These are phyloP conservation scores for Dorcoceras hygrometricum DNA, from an alignment of 257 asterid genomes.

Conservation along the genomic window DNA sequence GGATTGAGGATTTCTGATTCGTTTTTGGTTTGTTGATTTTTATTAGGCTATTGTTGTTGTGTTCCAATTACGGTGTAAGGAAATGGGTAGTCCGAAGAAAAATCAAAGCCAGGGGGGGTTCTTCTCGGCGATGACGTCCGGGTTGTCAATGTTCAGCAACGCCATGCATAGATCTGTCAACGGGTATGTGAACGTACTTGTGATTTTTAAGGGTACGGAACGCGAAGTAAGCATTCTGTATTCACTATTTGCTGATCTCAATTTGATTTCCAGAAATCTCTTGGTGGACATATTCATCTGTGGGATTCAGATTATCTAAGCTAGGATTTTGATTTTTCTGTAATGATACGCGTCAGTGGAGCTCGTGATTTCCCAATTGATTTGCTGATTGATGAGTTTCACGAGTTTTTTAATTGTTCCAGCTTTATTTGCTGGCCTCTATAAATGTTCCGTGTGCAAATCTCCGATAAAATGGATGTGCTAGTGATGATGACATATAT, in stretches of 20 bases:
- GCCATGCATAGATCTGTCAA: constrained; percentile 70
- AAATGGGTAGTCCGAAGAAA: constrained; percentile 52
- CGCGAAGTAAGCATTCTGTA: neutral
- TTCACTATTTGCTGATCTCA: neutral
- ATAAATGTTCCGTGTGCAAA: constrained; percentile 12
- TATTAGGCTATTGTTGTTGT: neutral
- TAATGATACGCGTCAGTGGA: constrained; percentile 13
- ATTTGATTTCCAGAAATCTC: constrained; percentile 7
- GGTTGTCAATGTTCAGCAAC: constrained; percentile 56
- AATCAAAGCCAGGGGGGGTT: constrained; percentile 56
- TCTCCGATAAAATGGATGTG: neutral
- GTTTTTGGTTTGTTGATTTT: too few relatives aligned
- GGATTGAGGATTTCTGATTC: neutral
- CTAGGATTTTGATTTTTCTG: constrained; percentile 22
- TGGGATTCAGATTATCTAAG: constrained; percentile 13
- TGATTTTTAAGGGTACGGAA: neutral
- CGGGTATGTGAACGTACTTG: constrained; percentile 44
- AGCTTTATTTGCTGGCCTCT: neutral
- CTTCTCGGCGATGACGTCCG: constrained; percentile 62
- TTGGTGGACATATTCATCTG: constrained; percentile 10
- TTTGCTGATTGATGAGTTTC: constrained; percentile 12
- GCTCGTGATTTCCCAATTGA: constrained; percentile 15
- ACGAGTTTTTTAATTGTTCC: neutral
- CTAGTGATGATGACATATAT: neutral
- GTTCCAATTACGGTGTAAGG: neutral